These are phyloP conservation scores for Penicillium hordei DNA, from an alignment of 2,329 filamentous ascomycete species.

Conservation along the genomic window DNA sequence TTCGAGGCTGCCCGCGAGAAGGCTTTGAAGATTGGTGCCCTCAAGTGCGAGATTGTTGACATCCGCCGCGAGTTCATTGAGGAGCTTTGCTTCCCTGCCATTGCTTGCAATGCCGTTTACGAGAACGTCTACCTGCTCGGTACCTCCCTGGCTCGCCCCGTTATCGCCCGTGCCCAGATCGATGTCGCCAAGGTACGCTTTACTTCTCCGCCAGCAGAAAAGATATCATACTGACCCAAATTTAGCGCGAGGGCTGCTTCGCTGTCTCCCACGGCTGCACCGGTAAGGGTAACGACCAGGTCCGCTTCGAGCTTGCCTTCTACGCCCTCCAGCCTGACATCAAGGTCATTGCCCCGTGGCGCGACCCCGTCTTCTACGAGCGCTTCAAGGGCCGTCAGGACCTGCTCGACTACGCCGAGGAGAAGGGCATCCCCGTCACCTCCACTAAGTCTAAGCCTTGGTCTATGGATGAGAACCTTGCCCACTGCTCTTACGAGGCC, in stretches of 20 bases:
- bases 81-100: constrained; percentile 75
- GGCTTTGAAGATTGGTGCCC: constrained; percentile 67
- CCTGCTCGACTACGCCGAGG: constrained; percentile 50
- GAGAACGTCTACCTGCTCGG: constrained; percentile 65
- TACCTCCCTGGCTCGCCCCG: constrained; percentile 47
- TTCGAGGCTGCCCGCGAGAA: constrained; percentile 71
- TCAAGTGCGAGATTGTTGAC: constrained; percentile 63
- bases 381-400: constrained; percentile 51
- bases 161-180: constrained; percentile 50
- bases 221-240: background rate
- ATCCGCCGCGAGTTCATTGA: constrained; percentile 74
- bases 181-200: constrained; percentile 30
- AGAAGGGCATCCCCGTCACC: constrained; percentile 49
- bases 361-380: constrained; percentile 50
- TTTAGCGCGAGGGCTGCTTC: constrained; percentile 45
- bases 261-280: constrained; percentile 49
- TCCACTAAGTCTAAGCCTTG: constrained; percentile 51
- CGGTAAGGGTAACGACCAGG: constrained; percentile 52
- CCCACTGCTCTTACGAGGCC: constrained; percentile 72
- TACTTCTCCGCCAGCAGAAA: background rate
- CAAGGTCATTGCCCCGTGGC: constrained; percentile 52
- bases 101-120: constrained; percentile 63
- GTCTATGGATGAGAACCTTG: constrained; percentile 57
- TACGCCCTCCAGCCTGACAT: constrained; percentile 51
- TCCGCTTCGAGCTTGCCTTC: constrained; percentile 53